phyloP scores from a whole-genome alignment of 129 eudicot species.

The Ambrosia artemisiifolia region DNA sequence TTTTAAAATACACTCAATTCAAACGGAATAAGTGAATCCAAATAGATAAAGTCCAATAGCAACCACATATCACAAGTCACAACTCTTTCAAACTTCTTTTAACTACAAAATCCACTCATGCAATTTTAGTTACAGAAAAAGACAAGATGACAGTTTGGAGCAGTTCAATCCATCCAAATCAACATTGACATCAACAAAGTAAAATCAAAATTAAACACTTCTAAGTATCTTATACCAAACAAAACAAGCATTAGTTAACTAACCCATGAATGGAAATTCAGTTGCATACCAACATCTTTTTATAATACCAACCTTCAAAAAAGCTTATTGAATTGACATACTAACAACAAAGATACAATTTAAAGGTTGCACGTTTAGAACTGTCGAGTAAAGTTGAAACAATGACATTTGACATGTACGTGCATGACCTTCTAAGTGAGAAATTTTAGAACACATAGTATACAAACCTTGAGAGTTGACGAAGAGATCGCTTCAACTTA shows the following conservation, averaged over 20 bases:
- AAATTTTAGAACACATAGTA: not conserved
- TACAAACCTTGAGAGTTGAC: slow-evolving; percentile 41
- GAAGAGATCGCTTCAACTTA: slow-evolving; percentile 47
- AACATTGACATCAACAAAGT: slow-evolving; percentile 13
- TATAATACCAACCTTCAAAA: not conserved
- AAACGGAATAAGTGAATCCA: too few species aligned
- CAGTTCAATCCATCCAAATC: slow-evolving; percentile 11
- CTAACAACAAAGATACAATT: too few species aligned
- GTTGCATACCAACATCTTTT: not conserved
- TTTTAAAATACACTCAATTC: too few species aligned
- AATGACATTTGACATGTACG: not conserved
- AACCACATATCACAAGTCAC: too few species aligned
- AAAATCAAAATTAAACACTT: slow-evolving; percentile 23
- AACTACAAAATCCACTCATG: too few species aligned
- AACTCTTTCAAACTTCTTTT: too few species aligned
- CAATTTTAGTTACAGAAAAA: too few species aligned
- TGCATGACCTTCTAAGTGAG: not conserved
- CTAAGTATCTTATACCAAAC: slow-evolving; percentile 20
- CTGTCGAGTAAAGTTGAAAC: too few species aligned
- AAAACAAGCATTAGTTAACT: slow-evolving; percentile 9
- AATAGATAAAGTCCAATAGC: too few species aligned
- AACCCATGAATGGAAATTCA: slow-evolving; percentile 5
- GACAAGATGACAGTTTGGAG: too few species aligned
- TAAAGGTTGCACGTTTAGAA: too few species aligned
- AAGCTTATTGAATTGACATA: not conserved